phyloP scores from a whole-genome alignment of 352 stramenopile species.

The Pythium biforme region DNA sequence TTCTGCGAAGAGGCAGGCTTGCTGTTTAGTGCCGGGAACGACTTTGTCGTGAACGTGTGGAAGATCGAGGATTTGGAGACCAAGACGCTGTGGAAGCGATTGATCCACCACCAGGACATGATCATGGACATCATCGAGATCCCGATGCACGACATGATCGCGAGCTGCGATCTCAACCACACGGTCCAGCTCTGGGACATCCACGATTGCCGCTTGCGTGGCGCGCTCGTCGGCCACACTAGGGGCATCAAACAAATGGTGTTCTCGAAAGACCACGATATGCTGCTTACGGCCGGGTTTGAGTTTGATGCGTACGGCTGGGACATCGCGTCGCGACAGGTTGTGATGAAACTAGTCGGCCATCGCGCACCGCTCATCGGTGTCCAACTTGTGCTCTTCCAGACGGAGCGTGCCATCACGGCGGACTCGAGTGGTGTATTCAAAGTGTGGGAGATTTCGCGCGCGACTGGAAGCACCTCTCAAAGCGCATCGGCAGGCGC shows the following conservation, averaged over 20 bases:
- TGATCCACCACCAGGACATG: slow-evolving; percentile 53
- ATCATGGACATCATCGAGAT: slow-evolving; percentile 73
- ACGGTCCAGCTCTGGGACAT: slow-evolving; percentile 82
- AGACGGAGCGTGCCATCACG: slow-evolving; percentile 82
- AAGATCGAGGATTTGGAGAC: slow-evolving; percentile 53
- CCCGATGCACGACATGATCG: slow-evolving; percentile 67
- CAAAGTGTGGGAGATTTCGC: slow-evolving; percentile 85
- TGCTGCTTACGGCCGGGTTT: slow-evolving; percentile 81
- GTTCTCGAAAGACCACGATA: slow-evolving; percentile 69
- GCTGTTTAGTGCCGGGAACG: slow-evolving; percentile 63
- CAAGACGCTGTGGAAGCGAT: slow-evolving; percentile 56
- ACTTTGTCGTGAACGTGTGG: slow-evolving; percentile 73
- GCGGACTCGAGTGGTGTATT: slow-evolving; percentile 68
- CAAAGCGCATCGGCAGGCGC: neutral
- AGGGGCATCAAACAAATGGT: slow-evolving; percentile 75
- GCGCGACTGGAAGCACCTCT: slow-evolving; percentile 23
- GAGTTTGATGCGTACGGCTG: slow-evolving; percentile 83
- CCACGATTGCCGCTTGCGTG: slow-evolving; percentile 59
- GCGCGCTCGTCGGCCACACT: slow-evolving; percentile 55
- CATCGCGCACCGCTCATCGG: slow-evolving; percentile 77
- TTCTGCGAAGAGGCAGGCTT: slow-evolving; percentile 58
- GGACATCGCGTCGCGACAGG: slow-evolving; percentile 78
- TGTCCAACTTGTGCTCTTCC: slow-evolving; percentile 65
- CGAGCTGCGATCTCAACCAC: slow-evolving; percentile 72
- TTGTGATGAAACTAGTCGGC: slow-evolving; percentile 60